Evolutionary conservation across 352 stramenopile species (phyloP).

Genomic region (Aphanomyces invadans): DNA sequence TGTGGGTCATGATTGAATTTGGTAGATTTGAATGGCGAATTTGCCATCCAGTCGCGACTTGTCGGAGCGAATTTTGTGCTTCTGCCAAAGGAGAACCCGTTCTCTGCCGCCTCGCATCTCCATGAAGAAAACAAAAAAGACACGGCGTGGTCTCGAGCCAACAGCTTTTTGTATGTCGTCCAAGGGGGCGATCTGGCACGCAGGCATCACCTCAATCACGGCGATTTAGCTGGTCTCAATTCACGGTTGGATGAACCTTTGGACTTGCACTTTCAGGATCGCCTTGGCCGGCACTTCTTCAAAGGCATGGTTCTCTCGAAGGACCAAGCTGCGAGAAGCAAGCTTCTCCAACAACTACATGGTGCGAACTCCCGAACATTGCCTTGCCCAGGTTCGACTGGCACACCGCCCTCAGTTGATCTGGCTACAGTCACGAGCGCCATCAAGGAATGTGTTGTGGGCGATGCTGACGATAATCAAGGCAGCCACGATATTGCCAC

Average conservation of each 20-base stretch:
- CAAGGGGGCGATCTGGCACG: constrained; percentile 35
- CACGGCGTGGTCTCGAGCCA: constrained; percentile 54
- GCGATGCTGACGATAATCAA: background rate
- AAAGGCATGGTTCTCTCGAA: constrained; percentile 55
- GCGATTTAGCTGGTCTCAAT: constrained; percentile 34
- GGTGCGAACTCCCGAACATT: background rate
- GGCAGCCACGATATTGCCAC: constrained; percentile 22
- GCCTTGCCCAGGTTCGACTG: too few species aligned
- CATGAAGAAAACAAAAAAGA: constrained; percentile 60
- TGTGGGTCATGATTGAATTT: too few species aligned
- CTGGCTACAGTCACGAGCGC: background rate
- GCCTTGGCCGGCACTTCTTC: constrained; percentile 48
- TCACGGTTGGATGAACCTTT: constrained; percentile 37
- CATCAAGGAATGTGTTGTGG: background rate
- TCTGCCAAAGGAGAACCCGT: constrained; percentile 60
- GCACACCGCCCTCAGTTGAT: too few species aligned
- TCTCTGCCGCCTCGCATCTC: constrained; percentile 60
- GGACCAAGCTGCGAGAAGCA: constrained; percentile 36
- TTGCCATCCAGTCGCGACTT: constrained; percentile 54
- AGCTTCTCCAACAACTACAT: background rate
- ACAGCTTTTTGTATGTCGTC: constrained; percentile 62
- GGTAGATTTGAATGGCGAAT: constrained; percentile 69
- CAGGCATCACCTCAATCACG: constrained; percentile 23
- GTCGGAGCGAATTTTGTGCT: constrained; percentile 56
- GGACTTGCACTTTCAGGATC: constrained; percentile 47